Percentiles rank a stretch among this genome's conserved stretches.
phyloP scores from a whole-genome alignment of 331 rosid species.

The Acacia pycnantha region DNA sequence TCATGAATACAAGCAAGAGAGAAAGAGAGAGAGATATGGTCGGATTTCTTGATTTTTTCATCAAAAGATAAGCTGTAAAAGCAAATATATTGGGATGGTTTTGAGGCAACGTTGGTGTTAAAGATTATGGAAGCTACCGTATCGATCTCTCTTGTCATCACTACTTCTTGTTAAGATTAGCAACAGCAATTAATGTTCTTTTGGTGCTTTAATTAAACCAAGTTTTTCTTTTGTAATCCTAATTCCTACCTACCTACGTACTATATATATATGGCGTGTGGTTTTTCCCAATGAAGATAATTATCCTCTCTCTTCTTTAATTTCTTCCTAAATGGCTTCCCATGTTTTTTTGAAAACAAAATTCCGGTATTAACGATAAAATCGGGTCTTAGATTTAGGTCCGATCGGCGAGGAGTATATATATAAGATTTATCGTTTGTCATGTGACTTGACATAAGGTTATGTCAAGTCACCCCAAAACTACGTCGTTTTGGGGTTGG shows the following conservation, averaged over 20 bases:
- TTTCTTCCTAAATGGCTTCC: not conserved
- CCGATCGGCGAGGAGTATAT: too few relatives aligned
- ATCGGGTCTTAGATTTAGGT: too few relatives aligned
- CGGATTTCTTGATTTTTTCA: conserved; percentile 11
- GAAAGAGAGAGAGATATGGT: not conserved
- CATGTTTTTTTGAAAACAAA: not conserved
- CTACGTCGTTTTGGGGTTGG: too few relatives aligned
- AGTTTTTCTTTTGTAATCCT: conserved; percentile 12
- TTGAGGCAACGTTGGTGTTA: conserved; percentile 16
- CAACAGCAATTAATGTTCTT: conserved; percentile 17
- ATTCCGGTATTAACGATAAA: too few relatives aligned
- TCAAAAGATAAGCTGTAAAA: not conserved
- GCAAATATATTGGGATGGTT: not conserved
- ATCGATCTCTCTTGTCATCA: conserved; percentile 8
- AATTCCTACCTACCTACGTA: conserved; percentile 1
- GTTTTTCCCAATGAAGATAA: conserved; percentile 28
- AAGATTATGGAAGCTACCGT: conserved; percentile 5
- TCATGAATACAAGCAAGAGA: conserved; percentile 27
- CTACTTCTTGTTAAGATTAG: conserved; percentile 17
- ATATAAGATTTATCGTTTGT: too few relatives aligned
- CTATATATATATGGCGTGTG: not conserved
- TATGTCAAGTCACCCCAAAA: too few relatives aligned
- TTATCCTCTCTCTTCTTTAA: conserved; percentile 11
- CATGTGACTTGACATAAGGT: too few relatives aligned
- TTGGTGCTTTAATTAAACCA: conserved; percentile 23